phyloP scores from a whole-genome alignment of 2,329 filamentous ascomycete species.

The Epichloe glyceriae region DNA sequence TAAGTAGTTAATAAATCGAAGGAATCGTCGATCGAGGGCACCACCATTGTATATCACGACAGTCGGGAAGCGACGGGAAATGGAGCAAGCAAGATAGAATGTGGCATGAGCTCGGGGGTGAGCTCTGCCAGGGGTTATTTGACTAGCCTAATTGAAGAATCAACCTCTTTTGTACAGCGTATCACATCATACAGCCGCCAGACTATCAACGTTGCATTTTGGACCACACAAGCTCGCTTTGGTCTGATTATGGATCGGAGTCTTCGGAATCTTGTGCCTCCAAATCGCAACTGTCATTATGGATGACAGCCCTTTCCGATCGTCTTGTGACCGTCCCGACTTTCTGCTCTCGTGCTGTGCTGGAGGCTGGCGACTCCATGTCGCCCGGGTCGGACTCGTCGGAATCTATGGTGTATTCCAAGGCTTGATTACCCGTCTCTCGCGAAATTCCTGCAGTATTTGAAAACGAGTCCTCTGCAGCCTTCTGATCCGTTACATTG shows the following conservation, averaged over 20 bases:
- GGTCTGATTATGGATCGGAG: not conserved
- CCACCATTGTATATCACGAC: constrained; percentile 15
- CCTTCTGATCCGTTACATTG: not conserved
- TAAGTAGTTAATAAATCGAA: constrained; percentile 11
- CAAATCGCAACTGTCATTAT: constrained; percentile 6
- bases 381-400: constrained; percentile 2
- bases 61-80: constrained; percentile 11
- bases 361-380: constrained; percentile 11
- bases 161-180: not conserved
- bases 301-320: constrained; percentile 4
- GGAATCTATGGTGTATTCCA: not conserved
- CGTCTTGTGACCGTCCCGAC: constrained; percentile 7
- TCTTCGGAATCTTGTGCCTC: constrained; percentile 9
- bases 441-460: not conserved
- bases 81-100: constrained; percentile 9
- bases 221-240: not conserved
- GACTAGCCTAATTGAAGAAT: constrained; percentile 1
- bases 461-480: not conserved
- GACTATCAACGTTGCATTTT: not conserved
- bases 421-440: not conserved
- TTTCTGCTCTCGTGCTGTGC: constrained; percentile 12
- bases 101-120: constrained; percentile 1
- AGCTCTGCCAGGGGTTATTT: not conserved
- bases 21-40: not conserved
- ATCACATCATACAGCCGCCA: not conserved